A percentile compares a stretch with the other conserved stretches of the same genome.
Conservation (phyloP, 23 red algal species). For the Cyanidioschyzon merolae region DNA sequence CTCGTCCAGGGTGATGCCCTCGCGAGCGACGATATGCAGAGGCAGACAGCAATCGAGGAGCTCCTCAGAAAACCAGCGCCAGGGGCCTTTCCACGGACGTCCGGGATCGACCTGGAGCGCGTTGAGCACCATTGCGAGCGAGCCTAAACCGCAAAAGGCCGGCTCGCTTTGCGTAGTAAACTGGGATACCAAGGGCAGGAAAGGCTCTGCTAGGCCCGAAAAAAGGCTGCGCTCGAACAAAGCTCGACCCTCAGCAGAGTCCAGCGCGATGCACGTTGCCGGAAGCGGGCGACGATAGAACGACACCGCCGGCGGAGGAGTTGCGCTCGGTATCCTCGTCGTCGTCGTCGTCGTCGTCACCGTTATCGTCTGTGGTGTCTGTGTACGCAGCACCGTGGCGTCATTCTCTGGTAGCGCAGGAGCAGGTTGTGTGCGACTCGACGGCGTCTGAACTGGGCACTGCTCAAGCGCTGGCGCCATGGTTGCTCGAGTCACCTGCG, state of each 20-base stretch:
- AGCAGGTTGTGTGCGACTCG: no score
- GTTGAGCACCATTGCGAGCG: conserved; percentile 47
- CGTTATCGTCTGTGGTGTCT: no score
- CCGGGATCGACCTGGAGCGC: conserved; percentile 61
- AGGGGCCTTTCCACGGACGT: conserved; percentile 57
- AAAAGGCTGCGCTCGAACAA: conserved; percentile 27
- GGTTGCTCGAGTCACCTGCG: no score
- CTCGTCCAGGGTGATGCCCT: conserved; percentile 48
- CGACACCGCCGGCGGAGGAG: not conserved
- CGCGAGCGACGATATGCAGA: conserved; percentile 21
- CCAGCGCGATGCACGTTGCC: conserved; percentile 8
- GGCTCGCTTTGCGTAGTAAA: conserved; percentile 52
- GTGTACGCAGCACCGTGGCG: no score
- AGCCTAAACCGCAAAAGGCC: conserved; percentile 53
- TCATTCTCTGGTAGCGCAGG: no score
- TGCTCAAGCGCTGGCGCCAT: no score
- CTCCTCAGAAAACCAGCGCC: conserved; percentile 66
- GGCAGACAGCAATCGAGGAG: conserved; percentile 64
- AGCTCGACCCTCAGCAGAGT: conserved; percentile 22
- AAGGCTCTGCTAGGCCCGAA: conserved; percentile 29
- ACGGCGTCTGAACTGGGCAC: no score
- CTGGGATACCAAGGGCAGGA: conserved; percentile 41
- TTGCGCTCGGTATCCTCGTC: not conserved
- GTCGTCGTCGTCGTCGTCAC: no score
- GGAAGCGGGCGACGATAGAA: conserved; percentile 54